Evolutionary conservation across 2,329 filamentous ascomycete genomes (phyloP), one percentile per base, ranked within the genome.

Genomic region (Microdochium paspali): DNA sequence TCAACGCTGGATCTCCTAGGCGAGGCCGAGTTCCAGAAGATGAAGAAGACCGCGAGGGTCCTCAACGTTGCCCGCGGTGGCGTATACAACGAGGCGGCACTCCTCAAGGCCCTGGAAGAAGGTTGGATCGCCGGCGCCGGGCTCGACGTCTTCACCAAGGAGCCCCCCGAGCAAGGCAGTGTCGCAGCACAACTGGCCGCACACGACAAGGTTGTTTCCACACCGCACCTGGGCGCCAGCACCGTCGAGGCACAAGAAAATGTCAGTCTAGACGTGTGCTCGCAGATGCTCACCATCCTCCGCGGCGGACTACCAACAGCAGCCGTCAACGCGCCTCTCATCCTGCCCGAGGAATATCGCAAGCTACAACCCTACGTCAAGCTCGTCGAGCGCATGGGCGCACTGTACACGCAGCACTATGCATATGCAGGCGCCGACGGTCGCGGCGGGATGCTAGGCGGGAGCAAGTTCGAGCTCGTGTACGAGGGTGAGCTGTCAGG

Each of bases 171-270:
- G n/a, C 61, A 69, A 28, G 68, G 71, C 28, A 82, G 82, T 2
- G 69, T 76, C 3, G 84, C 86, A 2, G 74, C 73, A 10, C 73
- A 72, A 42, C 70, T 93, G 9, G 77, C 85, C 48, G 72, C 71
- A 10, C 87, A 91, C 55, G 77, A 82, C 1, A 44, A 79, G 53
- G 85, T 89, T 1, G 81, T 91, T 2, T 82, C 82, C 1, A 91
- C 87, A 7, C 87, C 87, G 1, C 87, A 93, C 61, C 72, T 93
- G 0, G 87, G 87, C 7, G 87, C 87, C 0, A 87, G 82, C 0
- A 93, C 87, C 0, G 76, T 85, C 28, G 87, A 93, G 71, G 87
- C 87, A 0, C 87, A 93, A 62, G 86, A 91, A 58, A 90, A 90
- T 51, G 87, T 90, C 3, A 87, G 84, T 1, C 77, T 90, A 52